These are phyloP conservation scores for Pseudonitzschia multistriata DNA, from an alignment of 108 stramenopile species.

Conservation along the genomic window DNA sequence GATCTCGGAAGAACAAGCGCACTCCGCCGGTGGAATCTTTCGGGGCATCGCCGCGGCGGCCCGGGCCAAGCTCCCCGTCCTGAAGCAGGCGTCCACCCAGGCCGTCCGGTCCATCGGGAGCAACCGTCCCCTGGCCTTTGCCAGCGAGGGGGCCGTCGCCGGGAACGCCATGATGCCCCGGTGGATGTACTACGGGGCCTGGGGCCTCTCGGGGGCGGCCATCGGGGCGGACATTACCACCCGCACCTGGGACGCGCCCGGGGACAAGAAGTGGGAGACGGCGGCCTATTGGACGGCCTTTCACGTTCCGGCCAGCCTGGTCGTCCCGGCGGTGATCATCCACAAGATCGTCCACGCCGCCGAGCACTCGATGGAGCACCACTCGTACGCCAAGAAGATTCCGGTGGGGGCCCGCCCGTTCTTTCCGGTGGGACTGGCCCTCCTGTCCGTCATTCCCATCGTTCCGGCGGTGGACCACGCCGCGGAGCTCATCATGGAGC, in stretches of 20 bases:
- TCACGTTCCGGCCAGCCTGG: slow-evolving; percentile 28
- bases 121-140: slow-evolving; percentile 28
- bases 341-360: slow-evolving; percentile 18
- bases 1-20: no score
- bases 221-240: slow-evolving; percentile 26
- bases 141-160: slow-evolving; percentile 36
- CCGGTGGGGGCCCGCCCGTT: slow-evolving; percentile 12
- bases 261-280: background rate
- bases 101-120: slow-evolving; percentile 23
- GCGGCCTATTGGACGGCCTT: slow-evolving; percentile 30
- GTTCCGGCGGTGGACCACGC: slow-evolving; percentile 25
- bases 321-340: slow-evolving; percentile 28
- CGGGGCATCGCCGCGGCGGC: slow-evolving; percentile 24
- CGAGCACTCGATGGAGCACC: slow-evolving; percentile 16
- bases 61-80: slow-evolving; percentile 2
- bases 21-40: background rate
- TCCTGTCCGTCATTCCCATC: slow-evolving; percentile 27
- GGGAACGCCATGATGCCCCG: slow-evolving; percentile 21
- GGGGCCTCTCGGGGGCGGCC: slow-evolving; percentile 21
- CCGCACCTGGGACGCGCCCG: slow-evolving; percentile 27
- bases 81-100: slow-evolving; percentile 14
- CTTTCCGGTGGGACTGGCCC: slow-evolving; percentile 25
- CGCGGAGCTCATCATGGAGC: slow-evolving; percentile 28
- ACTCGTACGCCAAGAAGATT: slow-evolving; percentile 10
- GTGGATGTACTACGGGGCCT: slow-evolving; percentile 19